Conservation (phyloP, 352 stramenopile genomes). For the Plasmopara halstedii region DNA sequence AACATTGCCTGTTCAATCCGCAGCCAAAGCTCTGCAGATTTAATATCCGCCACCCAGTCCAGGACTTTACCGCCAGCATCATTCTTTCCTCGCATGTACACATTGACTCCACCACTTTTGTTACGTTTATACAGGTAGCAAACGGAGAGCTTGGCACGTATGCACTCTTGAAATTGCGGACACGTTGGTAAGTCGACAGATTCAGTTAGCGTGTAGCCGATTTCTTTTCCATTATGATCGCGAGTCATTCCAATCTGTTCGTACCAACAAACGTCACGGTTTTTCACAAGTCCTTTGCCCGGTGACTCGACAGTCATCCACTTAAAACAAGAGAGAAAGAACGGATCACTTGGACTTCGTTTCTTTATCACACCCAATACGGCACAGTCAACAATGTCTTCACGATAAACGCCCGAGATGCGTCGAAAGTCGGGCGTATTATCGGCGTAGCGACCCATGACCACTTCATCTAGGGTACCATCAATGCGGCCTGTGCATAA, state of each 20-base stretch:
- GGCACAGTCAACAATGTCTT: slow-evolving; percentile 71
- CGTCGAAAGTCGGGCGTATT: slow-evolving; percentile 58
- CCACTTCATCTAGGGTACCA: slow-evolving; percentile 64
- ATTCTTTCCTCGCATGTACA: slow-evolving; percentile 74
- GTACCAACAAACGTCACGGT: slow-evolving; percentile 75
- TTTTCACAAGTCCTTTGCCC: slow-evolving; percentile 66
- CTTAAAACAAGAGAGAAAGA: slow-evolving; percentile 75
- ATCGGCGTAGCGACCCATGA: slow-evolving; percentile 69
- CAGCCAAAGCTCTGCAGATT: slow-evolving; percentile 68
- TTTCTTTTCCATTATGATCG: slow-evolving; percentile 70
- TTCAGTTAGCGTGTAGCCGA: slow-evolving; percentile 71
- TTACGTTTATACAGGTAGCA: slow-evolving; percentile 73
- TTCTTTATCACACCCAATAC: slow-evolving; percentile 57
- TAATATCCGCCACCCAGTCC: slow-evolving; percentile 63
- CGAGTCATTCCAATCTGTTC: slow-evolving; percentile 59
- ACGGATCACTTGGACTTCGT: slow-evolving; percentile 38
- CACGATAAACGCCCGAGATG: slow-evolving; percentile 64
- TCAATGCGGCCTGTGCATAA: slow-evolving; percentile 56
- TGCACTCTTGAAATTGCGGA: slow-evolving; percentile 53
- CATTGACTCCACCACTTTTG: slow-evolving; percentile 62
- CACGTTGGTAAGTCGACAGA: slow-evolving; percentile 66
- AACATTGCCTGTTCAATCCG: slow-evolving; percentile 45
- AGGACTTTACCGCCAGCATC: slow-evolving; percentile 60
- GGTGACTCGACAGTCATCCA: slow-evolving; percentile 73
- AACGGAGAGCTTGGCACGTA: slow-evolving; percentile 60